Conservation (phyloP, 176 grass and related monocot species). For the Oryza longistaminata region DNA sequence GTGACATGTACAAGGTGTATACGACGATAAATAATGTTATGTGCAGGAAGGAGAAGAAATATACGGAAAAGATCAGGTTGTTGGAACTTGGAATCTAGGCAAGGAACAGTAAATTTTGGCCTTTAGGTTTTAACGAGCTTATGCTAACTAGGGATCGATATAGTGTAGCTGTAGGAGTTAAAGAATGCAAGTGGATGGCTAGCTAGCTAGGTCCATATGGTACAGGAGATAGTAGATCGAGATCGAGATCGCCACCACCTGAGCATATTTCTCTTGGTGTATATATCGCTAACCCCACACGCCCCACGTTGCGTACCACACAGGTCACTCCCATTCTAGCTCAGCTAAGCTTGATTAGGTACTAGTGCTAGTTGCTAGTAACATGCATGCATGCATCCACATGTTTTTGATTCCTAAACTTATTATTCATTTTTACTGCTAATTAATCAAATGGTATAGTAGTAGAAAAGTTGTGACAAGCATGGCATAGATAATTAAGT, state of each 20-base stretch:
- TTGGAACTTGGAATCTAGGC: not conserved
- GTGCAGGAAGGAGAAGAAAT: constrained; percentile 22
- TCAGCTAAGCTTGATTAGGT: not conserved
- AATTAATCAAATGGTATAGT: not conserved
- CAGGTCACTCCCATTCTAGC: not conserved
- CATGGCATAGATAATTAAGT: not conserved
- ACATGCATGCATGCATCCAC: not conserved
- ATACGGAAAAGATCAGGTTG: not conserved
- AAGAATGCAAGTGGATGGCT: not conserved
- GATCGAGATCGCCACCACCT: constrained; percentile 29
- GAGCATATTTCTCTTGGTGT: constrained; percentile 20
- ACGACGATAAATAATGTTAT: constrained; percentile 19
- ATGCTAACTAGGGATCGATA: not conserved
- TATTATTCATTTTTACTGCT: not conserved
- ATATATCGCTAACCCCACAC: constrained; percentile 9
- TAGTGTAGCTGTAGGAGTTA: not conserved
- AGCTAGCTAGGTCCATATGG: constrained; percentile 42
- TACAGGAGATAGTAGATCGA: constrained; percentile 22
- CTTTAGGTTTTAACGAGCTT: constrained; percentile 2
- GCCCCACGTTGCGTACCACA: not conserved
- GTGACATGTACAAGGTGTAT: constrained; percentile 41
- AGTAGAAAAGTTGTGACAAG: not conserved
- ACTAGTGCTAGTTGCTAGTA: not conserved
- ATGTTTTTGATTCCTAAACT: not conserved
- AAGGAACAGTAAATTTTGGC: not conserved